Evolutionary conservation across 495 filamentous ascomycete genomes (phyloP).

Genomic region (Neurospora tetraspora): DNA sequence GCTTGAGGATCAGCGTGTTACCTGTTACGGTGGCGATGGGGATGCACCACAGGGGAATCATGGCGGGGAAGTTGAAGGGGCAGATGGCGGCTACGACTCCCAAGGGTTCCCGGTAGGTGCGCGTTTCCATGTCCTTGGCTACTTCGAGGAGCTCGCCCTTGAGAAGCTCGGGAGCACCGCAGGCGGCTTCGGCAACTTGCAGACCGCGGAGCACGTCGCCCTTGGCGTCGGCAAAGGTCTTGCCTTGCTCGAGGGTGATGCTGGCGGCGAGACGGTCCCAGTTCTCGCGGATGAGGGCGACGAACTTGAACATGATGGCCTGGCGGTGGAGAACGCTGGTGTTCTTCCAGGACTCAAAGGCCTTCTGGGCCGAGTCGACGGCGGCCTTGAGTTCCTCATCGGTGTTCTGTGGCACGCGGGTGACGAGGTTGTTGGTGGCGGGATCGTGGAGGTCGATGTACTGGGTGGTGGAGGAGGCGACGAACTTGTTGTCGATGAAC

Average conservation of each 20-base stretch:
- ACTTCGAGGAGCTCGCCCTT: constrained; percentile 94
- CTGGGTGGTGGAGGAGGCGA: constrained; percentile 58
- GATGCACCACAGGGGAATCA: constrained; percentile 98
- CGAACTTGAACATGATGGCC: constrained; percentile 97
- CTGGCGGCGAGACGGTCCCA: constrained; percentile 93
- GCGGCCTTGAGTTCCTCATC: constrained; percentile 81
- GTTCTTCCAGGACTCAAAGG: constrained; percentile 78
- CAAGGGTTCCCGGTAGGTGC: constrained; percentile 84
- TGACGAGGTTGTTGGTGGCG: constrained; percentile 95
- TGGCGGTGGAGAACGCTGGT: constrained; percentile 79
- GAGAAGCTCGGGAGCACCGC: constrained; percentile 86
- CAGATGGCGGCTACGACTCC: constrained; percentile 96
- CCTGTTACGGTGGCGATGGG: constrained; percentile 90
- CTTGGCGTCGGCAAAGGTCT: constrained; percentile 92
- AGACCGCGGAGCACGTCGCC: constrained; percentile 92
- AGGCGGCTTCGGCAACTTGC: constrained; percentile 95
- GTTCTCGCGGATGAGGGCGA: constrained; percentile 78
- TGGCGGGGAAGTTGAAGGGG: constrained; percentile 98
- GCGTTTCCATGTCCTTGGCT: constrained; percentile 97
- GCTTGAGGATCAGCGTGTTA: constrained; percentile 92
- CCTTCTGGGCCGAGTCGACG: constrained; percentile 77
- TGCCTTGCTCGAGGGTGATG: constrained; percentile 97
- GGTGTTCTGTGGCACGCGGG: constrained; percentile 93
- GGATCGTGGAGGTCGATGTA: constrained; percentile 95
- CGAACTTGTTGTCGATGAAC: constrained; percentile 88